Base-by-base conservation (phyloP, 2,329 filamentous ascomycete genomes). In the Sclerotiophoma versabilis region DNA sequence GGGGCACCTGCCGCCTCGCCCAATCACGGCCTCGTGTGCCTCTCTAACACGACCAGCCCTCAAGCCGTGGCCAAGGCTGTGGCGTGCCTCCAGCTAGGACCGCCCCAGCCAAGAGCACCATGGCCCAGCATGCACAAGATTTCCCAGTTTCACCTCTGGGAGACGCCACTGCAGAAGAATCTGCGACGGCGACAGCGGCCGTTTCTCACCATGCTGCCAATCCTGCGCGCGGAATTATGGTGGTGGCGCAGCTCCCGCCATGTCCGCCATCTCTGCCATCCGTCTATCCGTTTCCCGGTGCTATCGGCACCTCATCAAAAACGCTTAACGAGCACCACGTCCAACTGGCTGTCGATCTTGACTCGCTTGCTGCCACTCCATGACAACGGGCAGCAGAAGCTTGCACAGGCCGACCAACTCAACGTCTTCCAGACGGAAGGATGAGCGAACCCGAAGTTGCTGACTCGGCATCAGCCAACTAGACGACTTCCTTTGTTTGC, bases 251-350 rank as follows among this genome's bases (percentile, higher is more conserved):
- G 36, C 22, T n/a, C n/a, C 34, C 45, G 32, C 32, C 22, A 15
- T 34, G 20, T n/a, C 30, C 22, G 38, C 39, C 47, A 43, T 23
- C 47, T 25, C 30, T 23, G 25, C 34, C 26, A 39, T 50, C 48
- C 48, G 48, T 50, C 48, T 54, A 39, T 38, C 51, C 51, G 51
- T 54, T 15, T 41, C 25, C 44, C 38, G 26, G 44, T 38, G 26
- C 32, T 5, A 30, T 44, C 22, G 46, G 22, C 44, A 48, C 38
- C 27, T 10, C 26, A 33, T 7, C n/a, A 33, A 22, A 3, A 44
- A 22, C 27, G 41, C 34, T 51, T 29, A 33, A 34, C 42, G 15
- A 46, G 26, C 27, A 30, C 42, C 23, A 17, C 27, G 20, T 39
- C 49, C 22, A 36, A 1, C 19, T 34, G 2, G 26, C 26, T 19